Base-by-base conservation (phyloP, 2,329 filamentous ascomycete genomes). In the Madurella fahalii region DNA sequence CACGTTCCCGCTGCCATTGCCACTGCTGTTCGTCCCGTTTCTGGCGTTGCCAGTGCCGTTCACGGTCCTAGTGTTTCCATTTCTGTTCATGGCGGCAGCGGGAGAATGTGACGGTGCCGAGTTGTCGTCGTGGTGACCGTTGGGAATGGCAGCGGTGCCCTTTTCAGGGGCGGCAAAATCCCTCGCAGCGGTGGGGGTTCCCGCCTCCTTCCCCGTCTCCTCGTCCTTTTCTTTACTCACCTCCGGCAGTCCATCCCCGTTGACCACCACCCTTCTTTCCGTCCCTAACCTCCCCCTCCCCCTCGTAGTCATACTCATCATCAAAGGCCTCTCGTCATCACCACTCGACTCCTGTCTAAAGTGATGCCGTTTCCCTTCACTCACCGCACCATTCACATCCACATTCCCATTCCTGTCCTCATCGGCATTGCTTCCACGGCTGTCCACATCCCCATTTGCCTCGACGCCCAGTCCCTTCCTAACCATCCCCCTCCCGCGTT, bases 301-400 rank as follows among this genome's bases (percentile, higher is more conserved):
- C 9, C 51, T 25, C 20, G 16, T 74, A 12, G 77, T 80, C 75
- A 86, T 82, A 63, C 80, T 84, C 76, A 95, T 84, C 76, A 96
- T 96, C 9, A 96, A 70, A 3, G 90, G 89, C 17, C 77, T 73
- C 50, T 95, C 91, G 59, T 96, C 91, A 34, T 94, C 90, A 0
- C 84, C 89, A 11, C 85, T 87, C 13, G 76, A 88, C 70, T 83
- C 87, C 44, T 74, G 79, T 54, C 73, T 70, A 8, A 76, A 71
- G 50, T 74, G 71, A 63, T 83, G 78, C 61, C 79, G 74, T 47
- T 68, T 63, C 51, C 46, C 32, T 20, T n/a, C 42, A 17, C 11
- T 39, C 15, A 15, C 11, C 25, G 32, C 32, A 40, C 51, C 50
- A 47, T 47, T 55, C 51, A 39, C 53, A 55, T 50, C 57, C 54